A percentile compares a stretch with the other conserved stretches of the same genome.
phyloP scores from a whole-genome alignment of 2,329 filamentous ascomycete species.

The Xylaria sp. region DNA sequence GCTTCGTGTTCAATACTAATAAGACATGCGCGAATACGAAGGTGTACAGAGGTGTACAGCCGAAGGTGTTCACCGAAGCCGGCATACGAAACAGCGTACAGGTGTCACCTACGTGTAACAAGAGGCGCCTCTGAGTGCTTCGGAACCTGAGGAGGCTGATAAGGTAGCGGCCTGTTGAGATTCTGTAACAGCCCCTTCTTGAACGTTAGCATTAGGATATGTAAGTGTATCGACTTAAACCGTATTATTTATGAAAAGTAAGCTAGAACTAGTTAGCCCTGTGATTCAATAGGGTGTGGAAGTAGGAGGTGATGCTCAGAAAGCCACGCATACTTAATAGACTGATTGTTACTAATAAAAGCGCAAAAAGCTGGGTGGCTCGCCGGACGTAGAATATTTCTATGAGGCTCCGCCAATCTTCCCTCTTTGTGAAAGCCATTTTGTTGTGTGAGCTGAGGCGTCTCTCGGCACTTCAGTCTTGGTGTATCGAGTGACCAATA shows the following conservation, averaged over 20 bases:
- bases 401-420: not conserved
- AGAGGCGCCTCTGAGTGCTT: not conserved
- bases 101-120: too few relatives aligned
- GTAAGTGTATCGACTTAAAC: not conserved
- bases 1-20: too few relatives aligned
- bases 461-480: not conserved
- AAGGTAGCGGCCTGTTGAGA: not conserved
- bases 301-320: not conserved
- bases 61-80: too few relatives aligned
- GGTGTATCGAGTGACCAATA: not conserved
- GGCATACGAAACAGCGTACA: too few relatives aligned
- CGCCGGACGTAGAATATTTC: not conserved
- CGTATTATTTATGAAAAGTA: slow-evolving; percentile 2
- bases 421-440: not conserved
- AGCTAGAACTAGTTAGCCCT: slow-evolving; percentile 1
- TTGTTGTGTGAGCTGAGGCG: not conserved
- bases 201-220: not conserved
- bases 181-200: not conserved
- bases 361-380: not conserved
- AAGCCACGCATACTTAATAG: slow-evolving; percentile 6
- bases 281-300: not conserved
- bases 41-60: too few relatives aligned
- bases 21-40: too few relatives aligned
- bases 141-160: not conserved
- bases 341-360: slow-evolving; percentile 13